Percentiles rank a stretch among this genome's conserved stretches.
Evolutionary conservation across 2,329 filamentous ascomycete species (phyloP).

Genomic region (Colletotrichum ledebouriae): DNA sequence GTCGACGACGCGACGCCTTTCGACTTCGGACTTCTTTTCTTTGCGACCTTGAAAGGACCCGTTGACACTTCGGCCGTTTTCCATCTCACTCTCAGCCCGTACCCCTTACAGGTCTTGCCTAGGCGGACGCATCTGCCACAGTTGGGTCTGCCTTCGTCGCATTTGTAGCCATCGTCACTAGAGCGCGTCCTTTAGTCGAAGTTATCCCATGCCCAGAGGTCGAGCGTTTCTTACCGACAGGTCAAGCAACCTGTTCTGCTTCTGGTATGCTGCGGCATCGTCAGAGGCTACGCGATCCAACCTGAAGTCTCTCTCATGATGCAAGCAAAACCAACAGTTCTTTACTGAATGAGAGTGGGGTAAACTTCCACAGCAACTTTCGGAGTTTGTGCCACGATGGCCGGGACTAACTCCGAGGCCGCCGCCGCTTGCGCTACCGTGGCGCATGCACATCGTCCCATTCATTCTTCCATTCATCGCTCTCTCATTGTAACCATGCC

Average conservation of each 20-base stretch:
- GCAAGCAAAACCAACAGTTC: conserved; percentile 1
- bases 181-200: not conserved
- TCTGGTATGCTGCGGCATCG: conserved; percentile 32
- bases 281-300: not conserved
- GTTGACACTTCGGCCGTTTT: conserved; percentile 29
- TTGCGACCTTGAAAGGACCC: not conserved
- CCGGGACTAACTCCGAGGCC: not conserved
- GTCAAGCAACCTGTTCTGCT: conserved; percentile 38
- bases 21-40: not conserved
- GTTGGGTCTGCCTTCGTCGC: conserved; percentile 50
- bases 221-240: not conserved
- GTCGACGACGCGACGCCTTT: fast-evolving
- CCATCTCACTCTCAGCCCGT: conserved; percentile 50
- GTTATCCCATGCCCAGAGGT: fast-evolving
- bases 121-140: conserved; percentile 50
- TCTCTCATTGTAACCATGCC: too few relatives aligned
- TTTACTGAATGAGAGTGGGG: not conserved
- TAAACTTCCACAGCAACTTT: not conserved
- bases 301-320: not conserved
- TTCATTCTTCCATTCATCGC: too few relatives aligned
- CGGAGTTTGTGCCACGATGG: not conserved
- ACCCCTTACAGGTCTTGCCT: conserved; percentile 49
- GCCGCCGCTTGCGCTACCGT: too few relatives aligned
- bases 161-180: conserved; percentile 52
- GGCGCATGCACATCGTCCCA: too few relatives aligned